phyloP scores from a whole-genome alignment of 148 eudicot genomes.

The Vaccinium myrtillus region DNA sequence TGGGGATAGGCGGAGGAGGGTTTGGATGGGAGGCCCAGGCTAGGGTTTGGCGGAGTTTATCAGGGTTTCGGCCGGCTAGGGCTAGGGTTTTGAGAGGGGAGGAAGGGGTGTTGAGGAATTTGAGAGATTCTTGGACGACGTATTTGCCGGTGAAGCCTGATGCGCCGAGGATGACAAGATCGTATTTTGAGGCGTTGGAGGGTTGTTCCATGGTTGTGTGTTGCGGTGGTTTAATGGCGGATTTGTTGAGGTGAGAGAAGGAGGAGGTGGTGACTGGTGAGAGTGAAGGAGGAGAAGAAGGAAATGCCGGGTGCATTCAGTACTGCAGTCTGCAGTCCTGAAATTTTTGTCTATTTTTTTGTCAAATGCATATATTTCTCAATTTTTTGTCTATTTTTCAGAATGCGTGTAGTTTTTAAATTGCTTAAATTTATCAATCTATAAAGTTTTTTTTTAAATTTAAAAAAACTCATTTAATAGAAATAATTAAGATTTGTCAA shows the following conservation, averaged over 20 bases:
- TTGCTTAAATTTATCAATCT: too few species aligned
- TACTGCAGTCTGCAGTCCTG: too few species aligned
- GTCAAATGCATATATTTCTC: too few species aligned
- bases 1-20: constrained; percentile 48
- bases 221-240: not conserved
- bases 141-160: constrained; percentile 93
- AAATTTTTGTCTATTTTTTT: too few species aligned
- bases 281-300: too few species aligned
- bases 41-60: constrained; percentile 45
- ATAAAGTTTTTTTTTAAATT: too few species aligned
- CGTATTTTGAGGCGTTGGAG: constrained; percentile 29
- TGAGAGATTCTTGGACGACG: constrained; percentile 73
- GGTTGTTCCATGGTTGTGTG: not conserved
- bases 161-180: constrained; percentile 73
- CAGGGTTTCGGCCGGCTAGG: constrained; percentile 65
- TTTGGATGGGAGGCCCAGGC: constrained; percentile 58
- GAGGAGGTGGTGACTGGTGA: too few species aligned
- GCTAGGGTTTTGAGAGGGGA: constrained; percentile 68
- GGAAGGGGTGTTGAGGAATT: constrained; percentile 49
- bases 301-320: too few species aligned
- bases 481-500: too few species aligned
- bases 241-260: not conserved
- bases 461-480: too few species aligned
- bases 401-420: too few species aligned
- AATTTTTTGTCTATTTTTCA: too few species aligned